Evolutionary conservation across 176 grass and related monocot species (phyloP), one percentile per base, ranked within the genome.

Genomic region (Carex littledalei): DNA sequence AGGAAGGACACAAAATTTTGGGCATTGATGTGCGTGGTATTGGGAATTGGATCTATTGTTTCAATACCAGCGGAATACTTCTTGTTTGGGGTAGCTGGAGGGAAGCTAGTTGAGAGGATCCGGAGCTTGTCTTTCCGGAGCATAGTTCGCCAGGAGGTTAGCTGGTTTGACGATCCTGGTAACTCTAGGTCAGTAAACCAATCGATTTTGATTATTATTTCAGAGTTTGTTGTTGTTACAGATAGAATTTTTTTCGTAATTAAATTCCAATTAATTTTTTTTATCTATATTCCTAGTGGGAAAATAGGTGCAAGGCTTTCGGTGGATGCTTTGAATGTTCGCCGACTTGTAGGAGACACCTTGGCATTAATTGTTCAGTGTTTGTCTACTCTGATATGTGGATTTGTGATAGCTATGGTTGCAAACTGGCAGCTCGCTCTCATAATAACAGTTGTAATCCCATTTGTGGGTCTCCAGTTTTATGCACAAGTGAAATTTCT

Each of bases 101-200:
- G 92, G 32, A 98, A 93, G 86, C 88, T 98, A 16, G 87, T 98
- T 21, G 92, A 94, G 84, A 90, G 95, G 21, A 89, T 94, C 15
- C 92, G 89, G 78, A 64, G 89, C 43, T 65, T 90, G 62, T 91
- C 95, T 22, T 98, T 98, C 81, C 74, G n/a, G 45, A 94, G 86
- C 58, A 87, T 94, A 4, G 80, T 98, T 53, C 87, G 89, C 32
- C 91, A 94, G 85, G 95, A 98, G 87, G 87, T 98, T 56, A 86
- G 87, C 85, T 98, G 95, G 95, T 98, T 98, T 81, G 95, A 98
- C 82, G 82, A 98, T 79, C 74, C 92, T 83, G 54, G 37, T 21
- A 98, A 98, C 87, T 91, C 95, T 10, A 98, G 95, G 92, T 98
- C 45, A 45, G 86, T 8, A 81, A 54, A 41, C 58, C 11, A 68